Base-by-base conservation (phyloP, 1,284 basidiomycete genomes). In the Marasmius sp. region DNA sequence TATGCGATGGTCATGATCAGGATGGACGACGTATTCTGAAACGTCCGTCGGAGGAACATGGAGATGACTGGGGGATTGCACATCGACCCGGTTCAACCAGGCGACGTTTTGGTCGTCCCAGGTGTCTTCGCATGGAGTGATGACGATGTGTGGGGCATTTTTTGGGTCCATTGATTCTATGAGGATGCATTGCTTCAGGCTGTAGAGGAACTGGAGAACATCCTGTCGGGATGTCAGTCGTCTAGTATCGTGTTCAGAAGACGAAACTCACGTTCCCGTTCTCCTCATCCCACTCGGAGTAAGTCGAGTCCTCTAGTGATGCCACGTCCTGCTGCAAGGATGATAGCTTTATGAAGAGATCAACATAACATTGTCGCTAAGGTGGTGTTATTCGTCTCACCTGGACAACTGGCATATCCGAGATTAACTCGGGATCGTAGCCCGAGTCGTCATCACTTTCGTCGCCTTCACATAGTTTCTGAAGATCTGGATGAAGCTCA, bases 141-240 rank as follows among this genome's bases (percentile, higher is more conserved):
- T 61, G 37, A 59, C 56, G 33, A 64, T 61, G 38, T 64, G 62
- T 2, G 62, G 62, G 36, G 57, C 54, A 2, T 41, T 57, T 34
- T 54, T 33, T 0, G 62, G 62, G n/a, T 50, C 48, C n/a, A 57
- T 37, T n/a, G 62, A 64, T 36, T 64, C 62, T 34, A 64, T 18
- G 34, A 61, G 57, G 27, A 64, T 22, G 18, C 27, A 48, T 16
- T 49, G 18, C 54, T 43, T 64, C 16, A n/a, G 43, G 6, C 34
- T 27, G 45, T 53, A 61, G 37, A 37, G 58, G 27, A 45, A 27
- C n/a, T 34, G 45, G 38, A 64, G 57, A 51, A 48, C 37, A 11
- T 61, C 56, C 62, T 64, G 27, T 18, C 8, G 20, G 6, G 20
- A 51, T 11, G 6, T n/a, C 6, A 33, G 37, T 20, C 27, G n/a